A percentile compares a stretch with the other conserved stretches of the same genome.
Conservation (phyloP, 306 rosid species). For the Abrus precatorius region DNA sequence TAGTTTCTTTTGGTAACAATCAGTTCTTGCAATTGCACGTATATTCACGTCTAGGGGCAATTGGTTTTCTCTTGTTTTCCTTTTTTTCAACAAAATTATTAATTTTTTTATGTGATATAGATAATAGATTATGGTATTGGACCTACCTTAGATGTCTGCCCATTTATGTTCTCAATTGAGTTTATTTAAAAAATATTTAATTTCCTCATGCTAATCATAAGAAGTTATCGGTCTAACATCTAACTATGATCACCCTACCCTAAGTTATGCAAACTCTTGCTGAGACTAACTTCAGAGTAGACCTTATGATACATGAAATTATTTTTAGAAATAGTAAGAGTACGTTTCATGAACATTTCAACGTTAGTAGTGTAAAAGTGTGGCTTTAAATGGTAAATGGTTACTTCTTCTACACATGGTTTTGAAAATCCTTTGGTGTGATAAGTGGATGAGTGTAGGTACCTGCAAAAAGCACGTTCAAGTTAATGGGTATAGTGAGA, state of each 20-base stretch:
- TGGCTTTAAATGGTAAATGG: no score
- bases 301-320: no score
- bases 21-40: constrained; percentile 12
- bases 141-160: constrained; percentile 40
- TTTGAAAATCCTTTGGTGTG: no score
- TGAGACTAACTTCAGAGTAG: no score
- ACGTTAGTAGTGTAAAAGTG: no score
- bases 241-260: no score
- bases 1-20: constrained; percentile 48
- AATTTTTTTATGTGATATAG: constrained; percentile 47
- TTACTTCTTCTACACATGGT: no score
- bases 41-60: constrained; percentile 35
- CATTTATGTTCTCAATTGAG: constrained; percentile 1
- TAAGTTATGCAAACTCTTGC: no score
- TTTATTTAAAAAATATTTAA: not conserved
- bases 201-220: constrained; percentile 15
- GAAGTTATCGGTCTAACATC: not conserved
- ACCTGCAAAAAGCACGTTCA: no score
- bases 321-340: no score
- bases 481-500: not conserved
- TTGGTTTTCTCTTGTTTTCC: not conserved
- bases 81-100: not conserved
- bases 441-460: no score
- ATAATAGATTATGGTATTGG: constrained; percentile 56
- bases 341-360: not conserved